Percentiles rank a stretch among this genome's conserved stretches.
Evolutionary conservation across 1,139 yeast species (phyloP).

Genomic region (Wickerhamomyces sp.): DNA sequence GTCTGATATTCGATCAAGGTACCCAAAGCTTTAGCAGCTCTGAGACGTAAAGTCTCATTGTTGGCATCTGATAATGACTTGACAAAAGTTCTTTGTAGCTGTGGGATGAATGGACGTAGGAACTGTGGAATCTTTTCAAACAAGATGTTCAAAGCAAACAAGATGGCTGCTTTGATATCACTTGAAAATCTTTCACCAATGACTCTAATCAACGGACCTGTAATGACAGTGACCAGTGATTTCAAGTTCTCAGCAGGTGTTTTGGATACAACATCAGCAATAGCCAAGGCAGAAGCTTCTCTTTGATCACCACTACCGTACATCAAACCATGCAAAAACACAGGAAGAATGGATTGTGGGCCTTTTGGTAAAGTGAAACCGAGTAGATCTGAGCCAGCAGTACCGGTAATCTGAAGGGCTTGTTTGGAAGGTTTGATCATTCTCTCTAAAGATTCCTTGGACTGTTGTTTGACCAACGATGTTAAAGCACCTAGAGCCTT

Average conservation of each 20-base stretch:
- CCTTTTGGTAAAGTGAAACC: constrained; percentile 81
- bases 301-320: constrained; percentile 83
- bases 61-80: constrained; percentile 78
- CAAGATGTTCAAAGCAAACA: constrained; percentile 74
- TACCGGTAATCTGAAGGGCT: constrained; percentile 64
- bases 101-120: constrained; percentile 94
- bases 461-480: constrained; percentile 63
- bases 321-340: constrained; percentile 93
- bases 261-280: constrained; percentile 81
- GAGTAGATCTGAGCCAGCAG: constrained; percentile 58
- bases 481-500: constrained; percentile 66
- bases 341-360: constrained; percentile 81
- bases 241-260: constrained; percentile 79
- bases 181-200: constrained; percentile 92
- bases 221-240: constrained; percentile 87
- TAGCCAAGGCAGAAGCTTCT: constrained; percentile 82
- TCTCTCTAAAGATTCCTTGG: constrained; percentile 70
- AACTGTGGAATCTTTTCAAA: constrained; percentile 84
- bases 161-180: constrained; percentile 88
- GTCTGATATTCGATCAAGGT: constrained; percentile 86
- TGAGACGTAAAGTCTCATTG: constrained; percentile 65
- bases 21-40: constrained; percentile 92
- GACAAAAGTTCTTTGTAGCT: constrained; percentile 93
- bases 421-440: constrained; percentile 76
- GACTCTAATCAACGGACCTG: constrained; percentile 97